phyloP scores from a whole-genome alignment of 2,329 filamentous ascomycete species.

The Rhynchosporium graminicola region DNA sequence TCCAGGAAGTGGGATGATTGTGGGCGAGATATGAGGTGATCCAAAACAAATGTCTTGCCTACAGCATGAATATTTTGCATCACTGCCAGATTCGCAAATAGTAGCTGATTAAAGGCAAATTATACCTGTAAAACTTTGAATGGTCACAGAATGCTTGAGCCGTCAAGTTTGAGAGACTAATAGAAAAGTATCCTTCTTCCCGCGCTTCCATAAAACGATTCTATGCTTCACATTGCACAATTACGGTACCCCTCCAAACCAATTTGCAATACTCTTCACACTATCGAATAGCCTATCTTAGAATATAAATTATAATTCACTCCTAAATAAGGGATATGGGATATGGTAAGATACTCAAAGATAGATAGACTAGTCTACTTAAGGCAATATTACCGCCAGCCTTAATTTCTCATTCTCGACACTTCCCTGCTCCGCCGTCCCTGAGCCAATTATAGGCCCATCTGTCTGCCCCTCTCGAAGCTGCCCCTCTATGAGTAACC shows the following conservation, averaged over 20 bases:
- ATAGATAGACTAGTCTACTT: conserved; percentile 4
- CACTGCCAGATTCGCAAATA: not conserved
- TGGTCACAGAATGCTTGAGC: too few relatives aligned
- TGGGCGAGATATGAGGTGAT: not conserved
- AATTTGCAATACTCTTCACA: too few relatives aligned
- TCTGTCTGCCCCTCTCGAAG: not conserved
- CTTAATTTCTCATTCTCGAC: conserved; percentile 20
- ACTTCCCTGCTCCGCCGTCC: conserved; percentile 6
- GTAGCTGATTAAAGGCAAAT: too few relatives aligned
- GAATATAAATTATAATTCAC: too few relatives aligned
- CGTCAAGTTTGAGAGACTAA: too few relatives aligned
- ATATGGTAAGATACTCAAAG: too few relatives aligned
- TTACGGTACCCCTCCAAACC: too few relatives aligned
- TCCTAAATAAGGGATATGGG: not conserved
- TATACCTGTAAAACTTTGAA: too few relatives aligned
- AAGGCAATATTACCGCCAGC: conserved; percentile 12
- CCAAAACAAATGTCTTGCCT: not conserved
- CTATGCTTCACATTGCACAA: too few relatives aligned
- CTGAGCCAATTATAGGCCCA: not conserved
- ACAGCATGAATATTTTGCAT: not conserved
- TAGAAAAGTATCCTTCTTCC: too few relatives aligned
- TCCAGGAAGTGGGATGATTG: not conserved
- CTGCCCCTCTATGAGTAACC: not conserved
- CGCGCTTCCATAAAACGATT: too few relatives aligned
- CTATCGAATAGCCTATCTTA: too few relatives aligned